Conservation (phyloP, 2,329 filamentous ascomycete species). For the Venturia asperata region DNA sequence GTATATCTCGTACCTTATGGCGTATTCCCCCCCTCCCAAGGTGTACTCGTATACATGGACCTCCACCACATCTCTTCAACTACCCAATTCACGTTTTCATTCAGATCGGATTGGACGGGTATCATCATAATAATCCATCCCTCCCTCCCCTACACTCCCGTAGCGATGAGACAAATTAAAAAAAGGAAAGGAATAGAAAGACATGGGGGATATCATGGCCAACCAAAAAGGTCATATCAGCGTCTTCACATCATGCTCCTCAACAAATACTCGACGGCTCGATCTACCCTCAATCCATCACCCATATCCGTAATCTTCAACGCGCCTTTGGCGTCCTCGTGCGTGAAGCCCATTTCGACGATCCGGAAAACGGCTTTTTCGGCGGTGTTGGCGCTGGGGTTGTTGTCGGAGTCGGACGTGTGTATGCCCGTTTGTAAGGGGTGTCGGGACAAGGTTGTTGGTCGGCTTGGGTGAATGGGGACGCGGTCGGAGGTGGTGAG, state of each 20-base stretch:
- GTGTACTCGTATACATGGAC: too few species aligned
- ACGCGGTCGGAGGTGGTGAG: neutral
- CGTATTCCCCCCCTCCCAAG: too few species aligned
- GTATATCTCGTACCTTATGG: too few species aligned
- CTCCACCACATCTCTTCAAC: too few species aligned
- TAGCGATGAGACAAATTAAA: neutral
- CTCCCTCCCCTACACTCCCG: neutral
- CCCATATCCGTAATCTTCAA: conserved; percentile 53
- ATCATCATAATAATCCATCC: neutral
- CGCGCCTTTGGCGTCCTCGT: conserved; percentile 49
- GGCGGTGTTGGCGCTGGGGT: conserved; percentile 41
- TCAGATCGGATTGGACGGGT: too few species aligned
- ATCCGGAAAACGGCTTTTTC: conserved; percentile 51
- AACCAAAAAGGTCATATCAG: too few species aligned
- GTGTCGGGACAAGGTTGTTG: neutral
- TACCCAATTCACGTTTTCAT: too few species aligned
- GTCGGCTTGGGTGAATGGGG: neutral
- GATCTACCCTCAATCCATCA: conserved; percentile 50
- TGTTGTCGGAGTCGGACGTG: neutral
- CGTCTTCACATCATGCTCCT: conserved; percentile 20
- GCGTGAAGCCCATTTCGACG: conserved; percentile 53
- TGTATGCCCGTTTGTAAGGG: conserved; percentile 7
- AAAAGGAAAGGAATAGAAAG: neutral
- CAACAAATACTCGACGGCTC: conserved; percentile 50
- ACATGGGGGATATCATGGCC: too few species aligned